These are phyloP conservation scores for Pezicula neosporulosa DNA, from an alignment of 2,329 filamentous ascomycete genomes.

Conservation along the genomic window DNA sequence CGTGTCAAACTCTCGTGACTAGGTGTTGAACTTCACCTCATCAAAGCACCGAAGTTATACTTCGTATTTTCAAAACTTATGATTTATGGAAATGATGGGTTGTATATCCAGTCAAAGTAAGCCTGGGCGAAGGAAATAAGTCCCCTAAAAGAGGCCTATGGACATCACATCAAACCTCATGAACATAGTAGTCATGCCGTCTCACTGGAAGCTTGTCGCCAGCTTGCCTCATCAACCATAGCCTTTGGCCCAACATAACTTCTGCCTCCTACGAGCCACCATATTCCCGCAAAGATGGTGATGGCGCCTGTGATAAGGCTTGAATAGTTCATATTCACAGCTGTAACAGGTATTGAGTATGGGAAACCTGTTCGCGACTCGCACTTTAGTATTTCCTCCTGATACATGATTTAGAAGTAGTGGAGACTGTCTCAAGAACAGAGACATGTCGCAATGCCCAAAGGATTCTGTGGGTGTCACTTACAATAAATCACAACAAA, in stretches of 20 bases:
- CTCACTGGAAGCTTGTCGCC: neutral
- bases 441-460: too few relatives aligned
- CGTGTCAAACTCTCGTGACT: neutral
- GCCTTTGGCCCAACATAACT: constrained; percentile 21
- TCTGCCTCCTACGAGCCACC: constrained; percentile 35
- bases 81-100: neutral
- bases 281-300: constrained; percentile 34
- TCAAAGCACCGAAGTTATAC: too few relatives aligned
- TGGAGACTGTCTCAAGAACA: too few relatives aligned
- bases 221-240: neutral
- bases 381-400: too few relatives aligned
- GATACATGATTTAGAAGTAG: too few relatives aligned
- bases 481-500: constrained; percentile 59
- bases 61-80: neutral
- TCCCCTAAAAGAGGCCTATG: neutral
- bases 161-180: neutral
- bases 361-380: constrained; percentile 40
- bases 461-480: too few relatives aligned
- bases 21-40: neutral
- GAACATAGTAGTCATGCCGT: too few relatives aligned
- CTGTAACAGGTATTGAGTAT: constrained; percentile 39
- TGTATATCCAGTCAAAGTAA: neutral
- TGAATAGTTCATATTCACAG: constrained; percentile 50
- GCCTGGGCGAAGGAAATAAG: neutral
- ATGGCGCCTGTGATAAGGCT: constrained; percentile 41